phyloP scores from a whole-genome alignment of 2,329 filamentous ascomycete species.

The Raffaelea albimanens region DNA sequence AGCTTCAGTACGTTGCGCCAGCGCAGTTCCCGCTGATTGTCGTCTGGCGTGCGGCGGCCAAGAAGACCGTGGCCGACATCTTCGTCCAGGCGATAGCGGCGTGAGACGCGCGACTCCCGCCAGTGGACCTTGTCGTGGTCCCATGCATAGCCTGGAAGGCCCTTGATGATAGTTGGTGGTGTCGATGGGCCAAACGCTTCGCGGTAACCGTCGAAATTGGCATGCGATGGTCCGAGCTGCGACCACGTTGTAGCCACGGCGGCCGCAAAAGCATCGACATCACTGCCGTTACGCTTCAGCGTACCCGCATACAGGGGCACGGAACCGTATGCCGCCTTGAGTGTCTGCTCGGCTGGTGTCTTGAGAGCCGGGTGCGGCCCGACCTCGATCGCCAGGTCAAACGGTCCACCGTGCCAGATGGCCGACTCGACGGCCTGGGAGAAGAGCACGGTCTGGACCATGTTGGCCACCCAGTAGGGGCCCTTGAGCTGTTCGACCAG shows the following conservation, averaged over 20 bases:
- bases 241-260: not conserved
- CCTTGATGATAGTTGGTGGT: too few species aligned
- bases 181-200: too few species aligned
- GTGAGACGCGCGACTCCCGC: slow-evolving; percentile 35
- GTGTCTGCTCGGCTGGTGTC: too few species aligned
- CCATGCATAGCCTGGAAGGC: slow-evolving; percentile 39
- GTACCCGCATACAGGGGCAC: slow-evolving; percentile 35
- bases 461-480: slow-evolving; percentile 22
- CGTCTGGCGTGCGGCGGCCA: slow-evolving; percentile 33
- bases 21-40: slow-evolving; percentile 31
- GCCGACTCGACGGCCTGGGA: slow-evolving; percentile 27
- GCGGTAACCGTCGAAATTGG: too few species aligned
- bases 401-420: too few species aligned
- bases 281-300: slow-evolving; percentile 42
- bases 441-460: slow-evolving; percentile 27
- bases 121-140: slow-evolving; percentile 35
- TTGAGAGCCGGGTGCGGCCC: slow-evolving; percentile 40
- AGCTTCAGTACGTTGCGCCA: slow-evolving; percentile 39
- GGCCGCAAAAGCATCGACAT: slow-evolving; percentile 21
- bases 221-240: slow-evolving; percentile 29
- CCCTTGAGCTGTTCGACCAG: slow-evolving; percentile 15
- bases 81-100: slow-evolving; percentile 17
- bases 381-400: slow-evolving; percentile 37
- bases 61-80: slow-evolving; percentile 29
- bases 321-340: too few species aligned